A percentile compares a stretch with the other conserved stretches of the same genome.
phyloP scores from a whole-genome alignment of 371 early-diverging fungal species.

The Apophysomyces elegans region DNA sequence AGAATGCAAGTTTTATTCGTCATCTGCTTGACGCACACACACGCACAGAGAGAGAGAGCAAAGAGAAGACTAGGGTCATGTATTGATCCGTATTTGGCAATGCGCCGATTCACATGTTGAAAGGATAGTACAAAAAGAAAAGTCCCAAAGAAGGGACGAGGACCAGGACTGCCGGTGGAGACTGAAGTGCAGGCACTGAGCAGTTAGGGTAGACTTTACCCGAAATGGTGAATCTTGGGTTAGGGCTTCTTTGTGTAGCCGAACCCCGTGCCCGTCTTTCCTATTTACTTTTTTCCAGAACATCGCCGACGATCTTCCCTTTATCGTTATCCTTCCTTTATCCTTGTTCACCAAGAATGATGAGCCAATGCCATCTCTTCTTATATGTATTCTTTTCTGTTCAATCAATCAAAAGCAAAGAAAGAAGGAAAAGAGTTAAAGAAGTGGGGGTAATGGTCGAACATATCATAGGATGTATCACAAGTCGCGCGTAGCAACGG shows the following conservation, averaged over 20 bases:
- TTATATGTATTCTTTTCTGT: background rate
- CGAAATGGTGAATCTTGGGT: constrained; percentile 4
- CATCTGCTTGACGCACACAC: no score
- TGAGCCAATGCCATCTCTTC: background rate
- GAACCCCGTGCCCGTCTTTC: background rate
- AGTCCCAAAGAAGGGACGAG: background rate
- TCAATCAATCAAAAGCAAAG: background rate
- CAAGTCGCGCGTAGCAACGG: constrained; percentile 8
- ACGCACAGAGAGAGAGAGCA: background rate
- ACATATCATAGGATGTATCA: constrained; percentile 8
- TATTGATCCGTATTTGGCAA: background rate
- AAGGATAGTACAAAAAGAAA: background rate
- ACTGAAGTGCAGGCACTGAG: background rate
- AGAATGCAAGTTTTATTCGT: background rate
- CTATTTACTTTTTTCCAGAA: constrained; percentile 5
- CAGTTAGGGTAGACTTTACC: background rate
- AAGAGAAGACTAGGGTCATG: background rate
- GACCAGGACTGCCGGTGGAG: constrained; percentile 7
- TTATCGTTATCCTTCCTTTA: no score
- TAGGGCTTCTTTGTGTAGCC: constrained; percentile 6
- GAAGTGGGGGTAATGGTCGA: background rate
- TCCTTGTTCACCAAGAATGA: no score
- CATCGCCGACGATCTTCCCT: background rate
- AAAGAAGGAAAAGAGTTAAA: background rate
- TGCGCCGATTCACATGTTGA: constrained; percentile 9